These are phyloP conservation scores for Boeremia lycopersici DNA, from an alignment of 2,329 filamentous ascomycete species.

Conservation along the genomic window DNA sequence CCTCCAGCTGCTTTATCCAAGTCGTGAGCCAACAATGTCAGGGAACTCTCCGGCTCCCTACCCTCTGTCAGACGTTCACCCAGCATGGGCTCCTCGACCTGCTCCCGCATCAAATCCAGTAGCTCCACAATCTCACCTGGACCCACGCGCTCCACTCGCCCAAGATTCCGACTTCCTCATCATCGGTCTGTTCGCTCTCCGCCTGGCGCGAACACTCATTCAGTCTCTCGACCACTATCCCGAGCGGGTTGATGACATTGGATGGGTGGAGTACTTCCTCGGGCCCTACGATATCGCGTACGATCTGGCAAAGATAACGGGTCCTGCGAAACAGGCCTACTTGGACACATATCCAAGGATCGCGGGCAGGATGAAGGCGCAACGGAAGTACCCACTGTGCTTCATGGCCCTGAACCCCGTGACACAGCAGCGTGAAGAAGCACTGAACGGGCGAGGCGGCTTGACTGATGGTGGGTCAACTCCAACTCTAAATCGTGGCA, in stretches of 20 bases:
- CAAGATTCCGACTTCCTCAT: conserved; percentile 21
- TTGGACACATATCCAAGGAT: conserved; percentile 21
- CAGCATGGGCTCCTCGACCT: not conserved
- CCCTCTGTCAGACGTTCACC: conserved; percentile 2
- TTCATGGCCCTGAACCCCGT: conserved; percentile 36
- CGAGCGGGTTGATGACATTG: conserved; percentile 18
- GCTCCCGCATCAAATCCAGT: not conserved
- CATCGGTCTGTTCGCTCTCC: conserved; percentile 35
- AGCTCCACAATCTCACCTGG: not conserved
- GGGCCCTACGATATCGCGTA: conserved; percentile 15
- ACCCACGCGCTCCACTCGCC: not conserved
- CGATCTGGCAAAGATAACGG: conserved; percentile 28
- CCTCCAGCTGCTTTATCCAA: not conserved
- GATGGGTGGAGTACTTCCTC: conserved; percentile 31
- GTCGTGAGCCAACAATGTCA: not conserved
- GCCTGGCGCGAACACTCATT: conserved; percentile 25
- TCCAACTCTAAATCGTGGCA: not conserved
- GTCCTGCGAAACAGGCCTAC: conserved; percentile 21
- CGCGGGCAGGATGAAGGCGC: conserved; percentile 30
- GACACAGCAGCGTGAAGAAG: not conserved
- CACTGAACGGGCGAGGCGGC: not conserved
- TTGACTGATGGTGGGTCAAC: conserved; percentile 26
- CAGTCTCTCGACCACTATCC: conserved; percentile 22
- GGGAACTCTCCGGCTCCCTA: not conserved
- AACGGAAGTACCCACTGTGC: conserved; percentile 21